phyloP scores from a whole-genome alignment of 257 asterid genomes.

The Rubia yunnanensis region DNA sequence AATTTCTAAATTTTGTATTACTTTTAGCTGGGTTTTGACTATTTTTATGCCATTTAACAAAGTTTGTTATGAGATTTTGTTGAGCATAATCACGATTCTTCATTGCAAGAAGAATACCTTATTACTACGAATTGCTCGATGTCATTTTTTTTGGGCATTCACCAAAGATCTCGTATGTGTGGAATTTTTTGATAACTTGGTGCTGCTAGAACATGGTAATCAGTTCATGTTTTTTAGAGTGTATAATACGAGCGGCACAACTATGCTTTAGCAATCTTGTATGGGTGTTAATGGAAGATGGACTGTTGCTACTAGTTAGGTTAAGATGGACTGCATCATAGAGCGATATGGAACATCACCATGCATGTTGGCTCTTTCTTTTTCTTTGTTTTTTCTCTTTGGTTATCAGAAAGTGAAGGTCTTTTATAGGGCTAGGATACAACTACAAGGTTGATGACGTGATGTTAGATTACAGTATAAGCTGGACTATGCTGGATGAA shows the following conservation, averaged over 20 bases:
- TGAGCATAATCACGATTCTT: neutral
- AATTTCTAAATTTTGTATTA: neutral
- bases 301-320: no score
- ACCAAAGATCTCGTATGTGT: neutral
- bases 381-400: no score
- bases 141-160: neutral
- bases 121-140: slow-evolving; percentile 41
- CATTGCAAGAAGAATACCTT: slow-evolving; percentile 84
- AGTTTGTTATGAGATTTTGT: neutral
- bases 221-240: neutral
- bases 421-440: no score
- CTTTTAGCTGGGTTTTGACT: no score
- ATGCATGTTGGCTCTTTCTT: no score
- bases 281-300: no score
- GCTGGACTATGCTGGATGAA: no score
- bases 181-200: neutral
- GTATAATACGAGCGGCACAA: no score
- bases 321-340: neutral
- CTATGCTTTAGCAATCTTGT: no score
- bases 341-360: neutral
- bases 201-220: no score
- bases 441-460: no score
- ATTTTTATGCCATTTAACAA: neutral
- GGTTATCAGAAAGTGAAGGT: neutral
- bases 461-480: no score